Evolutionary conservation across 805 yeast species (phyloP).

Genomic region (Wickerhamiella cacticola): DNA sequence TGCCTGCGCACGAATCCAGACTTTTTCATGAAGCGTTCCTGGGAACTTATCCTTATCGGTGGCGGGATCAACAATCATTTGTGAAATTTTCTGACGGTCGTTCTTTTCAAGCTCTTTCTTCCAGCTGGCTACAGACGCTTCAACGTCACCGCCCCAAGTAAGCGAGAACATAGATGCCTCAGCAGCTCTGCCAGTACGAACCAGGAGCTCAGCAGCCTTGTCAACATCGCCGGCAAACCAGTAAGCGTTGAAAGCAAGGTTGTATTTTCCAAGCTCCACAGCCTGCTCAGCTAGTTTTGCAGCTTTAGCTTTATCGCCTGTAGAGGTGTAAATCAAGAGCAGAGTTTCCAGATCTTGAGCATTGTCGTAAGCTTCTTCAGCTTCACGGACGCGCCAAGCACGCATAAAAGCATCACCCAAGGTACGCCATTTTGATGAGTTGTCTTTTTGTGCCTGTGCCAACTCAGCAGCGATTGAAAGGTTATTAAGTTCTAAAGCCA

Average conservation of each 20-base stretch:
- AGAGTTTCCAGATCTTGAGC: constrained; percentile 77
- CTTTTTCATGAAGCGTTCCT: constrained; percentile 20
- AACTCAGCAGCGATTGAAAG: constrained; percentile 60
- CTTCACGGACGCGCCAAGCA: constrained; percentile 69
- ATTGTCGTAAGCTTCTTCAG: constrained; percentile 63
- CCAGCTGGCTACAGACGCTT: constrained; percentile 52
- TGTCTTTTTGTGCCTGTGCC: constrained; percentile 29
- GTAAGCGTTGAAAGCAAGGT: constrained; percentile 80
- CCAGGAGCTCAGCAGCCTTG: constrained; percentile 52
- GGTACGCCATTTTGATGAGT: constrained; percentile 65
- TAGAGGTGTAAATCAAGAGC: constrained; percentile 67
- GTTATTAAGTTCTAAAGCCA: constrained; percentile 67
- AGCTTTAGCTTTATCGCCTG: constrained; percentile 55
- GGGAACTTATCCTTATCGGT: constrained; percentile 31
- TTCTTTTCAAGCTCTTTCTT: constrained; percentile 40
- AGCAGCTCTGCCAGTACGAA: constrained; percentile 53
- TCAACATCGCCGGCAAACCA: constrained; percentile 72
- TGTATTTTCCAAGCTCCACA: constrained; percentile 63
- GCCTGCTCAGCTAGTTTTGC: constrained; percentile 54
- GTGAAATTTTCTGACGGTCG: constrained; percentile 49
- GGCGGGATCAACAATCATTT: constrained; percentile 42
- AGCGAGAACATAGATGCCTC: constrained; percentile 77
- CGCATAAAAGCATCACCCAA: constrained; percentile 78
- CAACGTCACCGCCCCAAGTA: constrained; percentile 48
- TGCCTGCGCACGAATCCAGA: constrained; percentile 15